Evolutionary conservation across 805 yeast species (phyloP).

Genomic region (Wickerhamomyces mucosus): DNA sequence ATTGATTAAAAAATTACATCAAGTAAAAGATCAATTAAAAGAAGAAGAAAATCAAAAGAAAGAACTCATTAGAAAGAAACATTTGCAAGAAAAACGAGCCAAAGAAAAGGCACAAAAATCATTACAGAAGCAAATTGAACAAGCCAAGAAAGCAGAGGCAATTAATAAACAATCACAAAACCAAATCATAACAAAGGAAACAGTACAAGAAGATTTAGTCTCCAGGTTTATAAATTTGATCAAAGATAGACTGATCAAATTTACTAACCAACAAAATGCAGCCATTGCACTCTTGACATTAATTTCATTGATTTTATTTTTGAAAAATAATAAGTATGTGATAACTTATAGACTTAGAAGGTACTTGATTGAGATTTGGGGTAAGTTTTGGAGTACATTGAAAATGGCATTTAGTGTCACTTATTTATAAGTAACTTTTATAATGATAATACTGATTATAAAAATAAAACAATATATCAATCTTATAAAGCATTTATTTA

Average conservation of each 20-base stretch:
- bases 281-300: conserved; percentile 9
- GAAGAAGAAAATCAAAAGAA: conserved; percentile 5
- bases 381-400: conserved; percentile 7
- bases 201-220: background rate
- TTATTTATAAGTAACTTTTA: conserved; percentile 11
- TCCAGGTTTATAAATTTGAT: conserved; percentile 1
- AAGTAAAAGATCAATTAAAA: conserved; percentile 6
- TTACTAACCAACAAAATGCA: conserved; percentile 3
- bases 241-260: conserved; percentile 7
- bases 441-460: too few relatives aligned
- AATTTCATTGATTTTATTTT: conserved; percentile 8
- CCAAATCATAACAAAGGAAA: background rate
- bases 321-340: conserved; percentile 6
- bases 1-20: conserved; percentile 7
- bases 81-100: conserved; percentile 4
- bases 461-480: too few relatives aligned
- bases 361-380: conserved; percentile 7
- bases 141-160: conserved; percentile 5
- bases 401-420: conserved; percentile 21
- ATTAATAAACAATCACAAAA: conserved; percentile 1
- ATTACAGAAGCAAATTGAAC: conserved; percentile 5
- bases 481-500: too few relatives aligned
- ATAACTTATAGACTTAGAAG: conserved; percentile 9
- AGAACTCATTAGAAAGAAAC: conserved; percentile 8
- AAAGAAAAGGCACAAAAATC: conserved; percentile 6